A percentile compares a stretch with the other conserved stretches of the same genome.
phyloP scores from a whole-genome alignment of 2,329 filamentous ascomycete genomes.

The Phaeosphaeria sp. region DNA sequence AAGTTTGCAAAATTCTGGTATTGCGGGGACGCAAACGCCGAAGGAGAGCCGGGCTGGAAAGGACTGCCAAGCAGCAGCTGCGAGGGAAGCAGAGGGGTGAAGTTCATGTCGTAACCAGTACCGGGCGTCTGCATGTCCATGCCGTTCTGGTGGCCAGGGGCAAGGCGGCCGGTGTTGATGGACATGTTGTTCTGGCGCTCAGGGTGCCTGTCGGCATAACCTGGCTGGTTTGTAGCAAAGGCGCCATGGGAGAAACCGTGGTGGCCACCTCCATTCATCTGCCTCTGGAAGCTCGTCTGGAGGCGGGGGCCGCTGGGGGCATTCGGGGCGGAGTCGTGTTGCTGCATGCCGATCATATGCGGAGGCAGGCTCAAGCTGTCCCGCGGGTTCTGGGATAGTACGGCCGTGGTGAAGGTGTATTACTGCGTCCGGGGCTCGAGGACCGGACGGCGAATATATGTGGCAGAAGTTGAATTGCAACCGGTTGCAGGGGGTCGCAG shows the following conservation, averaged over 20 bases:
- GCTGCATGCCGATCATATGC: conserved; percentile 91
- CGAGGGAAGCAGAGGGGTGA: conserved; percentile 92
- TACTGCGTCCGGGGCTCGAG: conserved; percentile 62
- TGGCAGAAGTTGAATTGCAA: conserved; percentile 43
- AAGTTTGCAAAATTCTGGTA: conserved; percentile 86
- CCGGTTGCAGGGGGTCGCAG: conserved; percentile 31
- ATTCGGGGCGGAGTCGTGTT: conserved; percentile 71
- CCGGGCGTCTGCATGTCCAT: conserved; percentile 85
- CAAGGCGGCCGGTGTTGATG: conserved; percentile 83
- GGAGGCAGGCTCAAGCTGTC: conserved; percentile 84
- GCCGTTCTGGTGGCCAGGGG: conserved; percentile 61
- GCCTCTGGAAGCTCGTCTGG: conserved; percentile 76
- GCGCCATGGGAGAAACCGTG: conserved; percentile 93
- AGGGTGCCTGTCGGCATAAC: conserved; percentile 86
- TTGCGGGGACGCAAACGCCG: conserved; percentile 87
- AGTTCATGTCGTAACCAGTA: conserved; percentile 96
- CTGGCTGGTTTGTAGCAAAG: conserved; percentile 81
- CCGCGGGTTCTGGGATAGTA: conserved; percentile 77
- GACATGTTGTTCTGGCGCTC: conserved; percentile 85
- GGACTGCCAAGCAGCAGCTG: conserved; percentile 94
- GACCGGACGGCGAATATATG: conserved; percentile 50
- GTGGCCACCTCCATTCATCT: conserved; percentile 68
- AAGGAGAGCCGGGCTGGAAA: conserved; percentile 93
- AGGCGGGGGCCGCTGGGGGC: conserved; percentile 64
- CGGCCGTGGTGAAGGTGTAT: conserved; percentile 77